A percentile compares a stretch with the other conserved stretches of the same genome.
These are phyloP conservation scores for Ramularia endophylla DNA, from an alignment of 2,329 filamentous ascomycete genomes.

Conservation along the genomic window DNA sequence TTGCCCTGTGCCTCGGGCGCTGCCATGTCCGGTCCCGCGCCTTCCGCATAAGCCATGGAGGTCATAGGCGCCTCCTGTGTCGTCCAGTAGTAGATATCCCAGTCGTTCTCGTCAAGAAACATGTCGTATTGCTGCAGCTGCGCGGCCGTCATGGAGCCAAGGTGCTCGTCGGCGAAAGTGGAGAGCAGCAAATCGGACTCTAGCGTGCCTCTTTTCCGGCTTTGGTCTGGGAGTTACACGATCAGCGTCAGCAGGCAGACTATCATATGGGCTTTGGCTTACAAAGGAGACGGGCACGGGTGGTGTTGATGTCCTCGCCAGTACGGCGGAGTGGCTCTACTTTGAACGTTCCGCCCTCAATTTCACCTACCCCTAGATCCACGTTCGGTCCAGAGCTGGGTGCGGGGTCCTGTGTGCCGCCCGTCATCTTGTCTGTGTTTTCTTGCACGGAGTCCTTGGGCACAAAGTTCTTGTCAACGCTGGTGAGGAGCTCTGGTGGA, in stretches of 20 bases:
- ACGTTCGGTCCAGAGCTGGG: slow-evolving; percentile 45
- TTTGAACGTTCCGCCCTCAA: slow-evolving; percentile 78
- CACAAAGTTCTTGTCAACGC: slow-evolving; percentile 49
- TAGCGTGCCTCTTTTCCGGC: slow-evolving; percentile 89
- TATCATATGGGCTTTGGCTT: slow-evolving; percentile 21
- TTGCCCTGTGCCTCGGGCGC: slow-evolving; percentile 41
- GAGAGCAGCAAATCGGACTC: slow-evolving; percentile 94
- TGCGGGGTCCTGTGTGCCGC: slow-evolving; percentile 51
- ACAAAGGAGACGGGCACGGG: slow-evolving; percentile 79
- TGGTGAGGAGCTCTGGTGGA: slow-evolving; percentile 56
- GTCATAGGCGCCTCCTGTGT: slow-evolving; percentile 69
- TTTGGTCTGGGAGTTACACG: slow-evolving; percentile 63
- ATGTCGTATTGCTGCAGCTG: slow-evolving; percentile 81
- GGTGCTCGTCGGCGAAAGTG: slow-evolving; percentile 80
- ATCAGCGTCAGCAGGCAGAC: slow-evolving; percentile 26
- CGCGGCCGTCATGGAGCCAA: slow-evolving; percentile 63
- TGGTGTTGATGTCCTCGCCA: slow-evolving; percentile 79
- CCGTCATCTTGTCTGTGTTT: slow-evolving; percentile 60
- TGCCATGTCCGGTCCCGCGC: slow-evolving; percentile 41
- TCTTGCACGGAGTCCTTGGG: slow-evolving; percentile 57
- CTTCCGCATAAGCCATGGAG: slow-evolving; percentile 52
- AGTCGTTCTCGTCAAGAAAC: slow-evolving; percentile 98
- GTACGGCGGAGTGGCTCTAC: slow-evolving; percentile 82
- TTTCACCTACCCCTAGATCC: slow-evolving; percentile 77
- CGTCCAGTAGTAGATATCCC: slow-evolving; percentile 99